phyloP scores from a whole-genome alignment of 768 basidiomycete species.

The Lactarius indigo region DNA sequence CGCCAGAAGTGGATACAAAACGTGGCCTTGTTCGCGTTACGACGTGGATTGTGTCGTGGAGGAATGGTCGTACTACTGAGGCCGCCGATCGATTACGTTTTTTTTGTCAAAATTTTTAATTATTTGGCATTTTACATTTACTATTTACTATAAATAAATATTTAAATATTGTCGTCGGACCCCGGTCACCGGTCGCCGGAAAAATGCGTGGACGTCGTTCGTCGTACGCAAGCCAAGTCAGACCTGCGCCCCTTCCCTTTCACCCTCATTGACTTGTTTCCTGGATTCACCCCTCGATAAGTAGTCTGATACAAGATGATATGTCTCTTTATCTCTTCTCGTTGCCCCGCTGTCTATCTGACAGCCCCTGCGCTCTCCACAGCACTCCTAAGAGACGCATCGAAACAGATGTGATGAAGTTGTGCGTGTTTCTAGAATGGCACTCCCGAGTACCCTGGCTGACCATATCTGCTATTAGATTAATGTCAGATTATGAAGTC shows the following conservation, averaged over 20 bases:
- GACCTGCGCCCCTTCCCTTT: neutral
- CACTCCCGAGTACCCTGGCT: neutral
- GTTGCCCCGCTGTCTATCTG: slow-evolving; percentile 26
- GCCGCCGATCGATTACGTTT: neutral
- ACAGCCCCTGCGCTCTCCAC: slow-evolving; percentile 42
- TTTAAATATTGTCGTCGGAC: neutral
- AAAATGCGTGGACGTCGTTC: neutral
- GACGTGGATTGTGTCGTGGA: slow-evolving; percentile 69
- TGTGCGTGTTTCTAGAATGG: slow-evolving; percentile 50
- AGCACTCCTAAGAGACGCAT: slow-evolving; percentile 90
- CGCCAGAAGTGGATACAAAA: slow-evolving; percentile 18
- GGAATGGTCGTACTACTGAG: slow-evolving; percentile 54
- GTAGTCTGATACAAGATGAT: slow-evolving; percentile 49
- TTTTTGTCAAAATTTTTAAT: neutral
- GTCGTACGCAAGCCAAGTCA: neutral
- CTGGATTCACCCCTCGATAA: slow-evolving; percentile 9
- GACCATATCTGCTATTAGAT: slow-evolving; percentile 42
- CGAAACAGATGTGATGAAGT: slow-evolving; percentile 99
- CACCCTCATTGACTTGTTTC: slow-evolving; percentile 9
- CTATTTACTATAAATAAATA: neutral
- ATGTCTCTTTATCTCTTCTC: slow-evolving; percentile 34
- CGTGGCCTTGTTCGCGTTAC: slow-evolving; percentile 49
- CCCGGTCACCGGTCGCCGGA: neutral
- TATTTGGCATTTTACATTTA: neutral
- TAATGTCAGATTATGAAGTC: slow-evolving; percentile 99